Evolutionary conservation across 1,284 basidiomycete genomes (phyloP).

Genomic region (Kwoniella shivajii): DNA sequence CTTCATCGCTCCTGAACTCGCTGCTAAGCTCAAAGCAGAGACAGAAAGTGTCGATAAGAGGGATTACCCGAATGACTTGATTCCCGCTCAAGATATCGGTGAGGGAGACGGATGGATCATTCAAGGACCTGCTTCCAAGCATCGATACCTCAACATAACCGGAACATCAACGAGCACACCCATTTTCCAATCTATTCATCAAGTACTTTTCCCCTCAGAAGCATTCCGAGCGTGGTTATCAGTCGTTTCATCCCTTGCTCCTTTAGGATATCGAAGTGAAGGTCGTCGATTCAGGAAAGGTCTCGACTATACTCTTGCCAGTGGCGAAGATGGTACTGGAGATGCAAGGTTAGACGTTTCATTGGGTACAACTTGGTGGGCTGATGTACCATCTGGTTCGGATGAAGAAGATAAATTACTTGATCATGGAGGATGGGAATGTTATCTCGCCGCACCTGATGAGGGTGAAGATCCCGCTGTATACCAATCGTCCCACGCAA

Average conservation of each 20-base stretch:
- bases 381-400: constrained; percentile 52
- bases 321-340: constrained; percentile 69
- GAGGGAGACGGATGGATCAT: constrained; percentile 67
- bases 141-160: constrained; percentile 77
- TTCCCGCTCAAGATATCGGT: constrained; percentile 66
- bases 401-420: constrained; percentile 54
- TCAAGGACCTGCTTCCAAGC: constrained; percentile 89
- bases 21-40: constrained; percentile 66
- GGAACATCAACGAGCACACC: constrained; percentile 31
- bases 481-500: constrained; percentile 67
- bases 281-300: constrained; percentile 89
- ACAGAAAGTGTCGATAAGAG: constrained; percentile 66
- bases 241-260: constrained; percentile 75
- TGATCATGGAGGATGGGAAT: constrained; percentile 94
- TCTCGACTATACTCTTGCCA: constrained; percentile 92
- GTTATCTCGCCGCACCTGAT: constrained; percentile 91
- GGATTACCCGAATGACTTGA: constrained; percentile 57
- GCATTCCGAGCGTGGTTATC: constrained; percentile 89
- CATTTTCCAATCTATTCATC: constrained; percentile 64
- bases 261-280: constrained; percentile 71
- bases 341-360: constrained; percentile 84
- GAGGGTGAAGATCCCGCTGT: constrained; percentile 93
- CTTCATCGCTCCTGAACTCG: constrained; percentile 73
- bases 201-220: constrained; percentile 72
- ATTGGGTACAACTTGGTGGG: constrained; percentile 83